Percentiles rank a stretch among this genome's conserved stretches.
These are phyloP conservation scores for Pisolithus orientalis DNA, from an alignment of 768 basidiomycete genomes.

Conservation along the genomic window DNA sequence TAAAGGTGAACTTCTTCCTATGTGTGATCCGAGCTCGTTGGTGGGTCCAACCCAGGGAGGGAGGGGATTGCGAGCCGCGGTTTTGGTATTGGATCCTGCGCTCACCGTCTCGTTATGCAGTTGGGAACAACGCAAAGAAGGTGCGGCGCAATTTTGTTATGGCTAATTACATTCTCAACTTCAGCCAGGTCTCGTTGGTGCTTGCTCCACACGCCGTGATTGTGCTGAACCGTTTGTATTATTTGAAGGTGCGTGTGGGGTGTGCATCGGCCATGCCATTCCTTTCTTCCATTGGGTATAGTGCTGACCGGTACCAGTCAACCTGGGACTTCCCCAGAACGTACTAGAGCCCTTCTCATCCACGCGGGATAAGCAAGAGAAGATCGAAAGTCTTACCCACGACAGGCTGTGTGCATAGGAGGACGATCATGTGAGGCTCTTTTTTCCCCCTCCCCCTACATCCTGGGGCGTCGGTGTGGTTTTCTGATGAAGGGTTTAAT, in stretches of 20 bases:
- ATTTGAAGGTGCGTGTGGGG: conserved; percentile 57
- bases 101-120: too few relatives aligned
- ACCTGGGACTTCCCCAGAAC: conserved; percentile 32
- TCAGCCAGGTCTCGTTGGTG: too few relatives aligned
- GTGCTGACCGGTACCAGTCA: not conserved
- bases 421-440: conserved; percentile 73
- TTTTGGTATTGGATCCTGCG: too few relatives aligned
- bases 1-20: conserved; percentile 47
- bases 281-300: too few relatives aligned
- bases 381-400: conserved; percentile 57
- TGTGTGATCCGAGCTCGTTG: not conserved
- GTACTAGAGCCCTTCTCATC: conserved; percentile 65
- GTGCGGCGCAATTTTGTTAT: too few relatives aligned
- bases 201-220: conserved; percentile 46
- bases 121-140: too few relatives aligned
- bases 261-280: not conserved
- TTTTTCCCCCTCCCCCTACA: not conserved
- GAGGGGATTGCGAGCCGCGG: too few relatives aligned
- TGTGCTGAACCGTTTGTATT: conserved; percentile 79
- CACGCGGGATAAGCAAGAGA: conserved; percentile 51
- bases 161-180: too few relatives aligned
- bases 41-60: not conserved
- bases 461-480: too few relatives aligned
- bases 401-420: conserved; percentile 57
- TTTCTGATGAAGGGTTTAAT: not conserved